These are phyloP conservation scores for Stentor coeruleus DNA, from an alignment of 73 alveolate genomes.

Conservation along the genomic window DNA sequence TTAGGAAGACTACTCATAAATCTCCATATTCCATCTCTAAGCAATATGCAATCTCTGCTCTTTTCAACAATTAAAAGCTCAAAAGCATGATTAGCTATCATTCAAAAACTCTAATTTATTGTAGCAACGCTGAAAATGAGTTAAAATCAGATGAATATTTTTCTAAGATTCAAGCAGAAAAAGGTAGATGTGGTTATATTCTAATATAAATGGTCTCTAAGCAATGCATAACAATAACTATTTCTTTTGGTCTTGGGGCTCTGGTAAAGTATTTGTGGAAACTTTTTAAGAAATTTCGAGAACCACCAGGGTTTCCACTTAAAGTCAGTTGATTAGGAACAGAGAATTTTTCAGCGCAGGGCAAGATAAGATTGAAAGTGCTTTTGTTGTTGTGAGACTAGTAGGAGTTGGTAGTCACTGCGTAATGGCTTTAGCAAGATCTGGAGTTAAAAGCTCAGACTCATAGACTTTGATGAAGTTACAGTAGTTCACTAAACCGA, in stretches of 20 bases:
- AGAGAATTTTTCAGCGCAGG: slow-evolving; percentile 59
- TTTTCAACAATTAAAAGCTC: too few relatives aligned
- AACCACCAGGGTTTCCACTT: not conserved
- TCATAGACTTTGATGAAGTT: slow-evolving; percentile 90
- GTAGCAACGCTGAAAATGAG: too few relatives aligned
- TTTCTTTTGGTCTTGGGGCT: not conserved
- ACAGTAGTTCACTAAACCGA: slow-evolving; percentile 87
- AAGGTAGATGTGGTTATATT: too few relatives aligned
- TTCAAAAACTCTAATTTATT: too few relatives aligned
- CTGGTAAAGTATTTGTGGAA: not conserved
- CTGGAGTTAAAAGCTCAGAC: slow-evolving; percentile 74
- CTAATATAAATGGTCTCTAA: slow-evolving; percentile 5
- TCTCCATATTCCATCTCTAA: too few relatives aligned
- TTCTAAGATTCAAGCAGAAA: too few relatives aligned
- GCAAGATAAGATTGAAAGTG: slow-evolving; percentile 35
- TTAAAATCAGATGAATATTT: too few relatives aligned
- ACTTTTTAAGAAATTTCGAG: too few relatives aligned
- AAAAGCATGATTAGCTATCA: too few relatives aligned
- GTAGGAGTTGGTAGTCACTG: slow-evolving; percentile 96
- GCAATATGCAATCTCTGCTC: too few relatives aligned
- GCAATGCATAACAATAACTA: not conserved
- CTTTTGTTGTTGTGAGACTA: slow-evolving; percentile 78
- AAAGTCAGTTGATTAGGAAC: slow-evolving; percentile 48
- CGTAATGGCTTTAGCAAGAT: slow-evolving; percentile 71
- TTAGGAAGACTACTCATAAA: too few relatives aligned